Evolutionary conservation across 2,329 filamentous ascomycete species (phyloP), one percentile per base, ranked within the genome.

Genomic region (Sphaceloma murrayae): DNA sequence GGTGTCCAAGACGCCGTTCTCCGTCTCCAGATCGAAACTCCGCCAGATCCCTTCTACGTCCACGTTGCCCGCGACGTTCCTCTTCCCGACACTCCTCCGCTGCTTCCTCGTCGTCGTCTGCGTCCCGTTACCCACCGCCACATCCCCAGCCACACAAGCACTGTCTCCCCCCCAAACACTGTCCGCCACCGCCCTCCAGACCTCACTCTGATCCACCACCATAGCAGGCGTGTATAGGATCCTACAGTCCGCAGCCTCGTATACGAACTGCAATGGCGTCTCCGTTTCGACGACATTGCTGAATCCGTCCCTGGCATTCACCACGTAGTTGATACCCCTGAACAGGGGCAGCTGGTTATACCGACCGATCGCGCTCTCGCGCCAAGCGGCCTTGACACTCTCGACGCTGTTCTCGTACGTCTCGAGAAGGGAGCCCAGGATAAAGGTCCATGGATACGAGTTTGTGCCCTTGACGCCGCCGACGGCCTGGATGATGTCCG

Each of bases 161-260:
- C 54, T 52, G 4, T 52, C 42, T 6, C 54, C 55, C 18, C 53
- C 53, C 49, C 54, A 62, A 3, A 56, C 58, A 2, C 54, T 55
- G 44, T 61, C 56, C 4, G 57, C 58, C 1, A 59, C 58, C 1
- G 56, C 56, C 54, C 67, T 67, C 71, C 71, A 74, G 14, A 69
- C 56, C 29, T 65, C 65, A 7, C 60, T 61, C 34, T 70, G 62
- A 48, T 72, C 67, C 6, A 56, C 62, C 34, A 69, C 52, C 66
- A 73, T 74, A n/a, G 59, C 62, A 24, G 62, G 60, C 2, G 70
- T 73, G 60, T 69, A 73, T 57, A 65, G 73, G 18, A 74, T 64
- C 11, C 70, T 62, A 54, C 70, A 74, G 53, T 73, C 69, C 1
- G 65, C 59, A 17, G 66, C 57, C 55, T 73, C 67, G 34, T 63